phyloP scores from a whole-genome alignment of 306 rosid genomes.

The Sicyos edulis region DNA sequence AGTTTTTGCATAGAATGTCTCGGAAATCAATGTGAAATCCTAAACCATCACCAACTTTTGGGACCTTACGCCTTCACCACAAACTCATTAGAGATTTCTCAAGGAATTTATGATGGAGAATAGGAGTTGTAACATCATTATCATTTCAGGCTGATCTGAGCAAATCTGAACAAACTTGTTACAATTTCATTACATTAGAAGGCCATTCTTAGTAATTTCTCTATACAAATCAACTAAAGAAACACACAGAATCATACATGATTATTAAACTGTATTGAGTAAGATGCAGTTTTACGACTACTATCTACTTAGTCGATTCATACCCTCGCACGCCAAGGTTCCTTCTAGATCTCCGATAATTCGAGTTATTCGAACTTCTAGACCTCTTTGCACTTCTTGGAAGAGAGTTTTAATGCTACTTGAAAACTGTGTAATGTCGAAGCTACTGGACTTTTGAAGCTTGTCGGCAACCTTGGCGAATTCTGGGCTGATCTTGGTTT shows the following conservation, averaged over 20 bases:
- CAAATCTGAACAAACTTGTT: neutral
- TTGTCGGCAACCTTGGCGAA: slow-evolving; percentile 57
- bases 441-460: slow-evolving; percentile 54
- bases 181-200: neutral
- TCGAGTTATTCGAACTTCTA: slow-evolving; percentile 74
- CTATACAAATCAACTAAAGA: slow-evolving; percentile 8
- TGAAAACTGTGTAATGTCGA: slow-evolving; percentile 68
- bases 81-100: neutral
- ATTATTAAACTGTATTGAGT: neutral
- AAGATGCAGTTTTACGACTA: slow-evolving; percentile 16
- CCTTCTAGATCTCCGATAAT: slow-evolving; percentile 92
- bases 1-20: neutral
- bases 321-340: slow-evolving; percentile 87
- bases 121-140: neutral
- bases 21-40: neutral
- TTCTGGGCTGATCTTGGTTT: slow-evolving; percentile 55
- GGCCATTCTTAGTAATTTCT: neutral
- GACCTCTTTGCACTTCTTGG: slow-evolving; percentile 88
- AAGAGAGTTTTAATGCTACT: slow-evolving; percentile 54
- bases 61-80: neutral
- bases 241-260: slow-evolving; percentile 15
- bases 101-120: neutral
- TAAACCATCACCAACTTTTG: neutral
- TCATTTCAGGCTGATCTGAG: neutral
- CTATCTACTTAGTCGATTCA: slow-evolving; percentile 56